Evolutionary conservation across 148 eudicot species (phyloP).

Genomic region (Spergularia marina): DNA sequence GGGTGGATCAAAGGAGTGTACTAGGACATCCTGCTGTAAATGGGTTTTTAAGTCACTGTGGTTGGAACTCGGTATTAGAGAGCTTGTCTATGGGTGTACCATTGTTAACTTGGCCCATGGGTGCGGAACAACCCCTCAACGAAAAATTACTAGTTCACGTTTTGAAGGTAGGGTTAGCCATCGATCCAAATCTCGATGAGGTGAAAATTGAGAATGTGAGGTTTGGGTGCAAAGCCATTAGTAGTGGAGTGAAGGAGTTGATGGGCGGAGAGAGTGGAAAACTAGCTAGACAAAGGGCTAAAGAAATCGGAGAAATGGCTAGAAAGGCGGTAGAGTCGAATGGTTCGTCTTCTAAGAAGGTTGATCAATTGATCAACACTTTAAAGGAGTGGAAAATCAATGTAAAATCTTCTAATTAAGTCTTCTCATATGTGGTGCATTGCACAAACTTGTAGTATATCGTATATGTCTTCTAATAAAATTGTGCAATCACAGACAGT

Average conservation of each 20-base stretch:
- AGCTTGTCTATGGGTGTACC: conserved; percentile 35
- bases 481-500: too few relatives aligned
- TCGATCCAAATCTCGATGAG: neutral
- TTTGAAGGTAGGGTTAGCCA: conserved; percentile 23
- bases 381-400: neutral
- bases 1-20: conserved; percentile 33
- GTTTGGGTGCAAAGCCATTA: conserved; percentile 4
- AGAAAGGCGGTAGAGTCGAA: conserved; percentile 21
- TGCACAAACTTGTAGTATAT: too few relatives aligned
- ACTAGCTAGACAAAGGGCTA: conserved; percentile 21
- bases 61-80: conserved; percentile 23
- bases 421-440: too few relatives aligned
- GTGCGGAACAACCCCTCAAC: conserved; percentile 35
- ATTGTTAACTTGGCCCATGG: conserved; percentile 35
- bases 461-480: too few relatives aligned
- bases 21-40: conserved; percentile 26
- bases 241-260: conserved; percentile 31
- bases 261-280: conserved; percentile 30
- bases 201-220: neutral
- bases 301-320: conserved; percentile 22
- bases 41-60: conserved; percentile 37
- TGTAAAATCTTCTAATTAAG: too few relatives aligned
- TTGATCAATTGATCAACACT: conserved; percentile 7
- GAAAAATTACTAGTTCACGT: conserved; percentile 29
- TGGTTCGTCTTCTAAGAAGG: conserved; percentile 30